These are phyloP conservation scores for Zygosaccharomyces sapae DNA, from an alignment of 1,139 yeast genomes.

Conservation along the genomic window DNA sequence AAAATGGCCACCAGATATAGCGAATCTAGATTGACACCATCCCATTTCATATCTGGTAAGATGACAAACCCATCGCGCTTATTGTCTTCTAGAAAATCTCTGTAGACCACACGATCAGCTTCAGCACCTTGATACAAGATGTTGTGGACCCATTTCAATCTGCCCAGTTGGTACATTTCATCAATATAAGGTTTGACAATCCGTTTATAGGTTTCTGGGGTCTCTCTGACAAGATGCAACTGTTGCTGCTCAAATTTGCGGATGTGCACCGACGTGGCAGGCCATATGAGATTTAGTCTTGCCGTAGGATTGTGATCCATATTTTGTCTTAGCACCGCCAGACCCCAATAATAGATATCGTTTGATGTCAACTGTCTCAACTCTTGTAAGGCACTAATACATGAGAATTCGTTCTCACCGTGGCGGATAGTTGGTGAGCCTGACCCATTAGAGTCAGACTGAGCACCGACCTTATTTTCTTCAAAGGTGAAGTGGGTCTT, in stretches of 20 bases:
- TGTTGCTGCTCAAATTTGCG: constrained; percentile 62
- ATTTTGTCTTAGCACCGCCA: constrained; percentile 48
- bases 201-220: constrained; percentile 65
- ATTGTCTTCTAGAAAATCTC: constrained; percentile 39
- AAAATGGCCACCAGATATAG: constrained; percentile 79
- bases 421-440: constrained; percentile 28
- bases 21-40: constrained; percentile 61
- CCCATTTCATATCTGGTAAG: constrained; percentile 92
- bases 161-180: constrained; percentile 62
- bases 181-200: constrained; percentile 73
- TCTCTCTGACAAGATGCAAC: constrained; percentile 63
- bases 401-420: constrained; percentile 32
- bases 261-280: constrained; percentile 86
- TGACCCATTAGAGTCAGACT: constrained; percentile 22
- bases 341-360: constrained; percentile 83
- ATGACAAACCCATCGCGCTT: constrained; percentile 53
- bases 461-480: constrained; percentile 20
- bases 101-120: constrained; percentile 58
- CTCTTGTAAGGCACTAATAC: constrained; percentile 38
- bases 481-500: constrained; percentile 56
- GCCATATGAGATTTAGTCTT: constrained; percentile 75
- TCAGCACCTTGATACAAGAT: constrained; percentile 81
- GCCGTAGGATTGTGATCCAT: constrained; percentile 52
- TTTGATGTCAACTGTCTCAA: constrained; percentile 55
- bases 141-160: constrained; percentile 87